Evolutionary conservation across 164 flowering plant genomes (phyloP).

Genomic region (Tetrastigma voinierianum): DNA sequence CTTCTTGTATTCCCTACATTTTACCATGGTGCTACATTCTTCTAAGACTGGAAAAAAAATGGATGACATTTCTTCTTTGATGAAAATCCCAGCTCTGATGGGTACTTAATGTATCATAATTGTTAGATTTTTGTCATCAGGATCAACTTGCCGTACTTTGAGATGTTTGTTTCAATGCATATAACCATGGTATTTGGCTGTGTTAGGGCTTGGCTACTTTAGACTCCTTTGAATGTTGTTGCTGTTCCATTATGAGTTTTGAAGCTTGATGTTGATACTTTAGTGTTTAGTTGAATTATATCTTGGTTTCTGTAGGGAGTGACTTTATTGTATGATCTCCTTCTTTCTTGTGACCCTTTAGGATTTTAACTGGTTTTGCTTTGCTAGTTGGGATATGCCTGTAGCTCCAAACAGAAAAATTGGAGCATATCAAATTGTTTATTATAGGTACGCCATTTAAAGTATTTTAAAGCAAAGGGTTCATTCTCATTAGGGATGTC

Average conservation of each 20-base stretch:
- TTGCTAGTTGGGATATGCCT: not conserved
- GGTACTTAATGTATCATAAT: not conserved
- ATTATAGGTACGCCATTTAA: not conserved
- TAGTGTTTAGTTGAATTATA: not conserved
- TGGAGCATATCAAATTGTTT: not conserved
- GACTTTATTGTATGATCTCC: not conserved
- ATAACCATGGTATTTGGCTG: not conserved
- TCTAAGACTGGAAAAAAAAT: no score
- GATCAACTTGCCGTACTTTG: no score
- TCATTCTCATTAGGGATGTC: not conserved
- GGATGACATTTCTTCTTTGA: no score
- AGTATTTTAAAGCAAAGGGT: not conserved
- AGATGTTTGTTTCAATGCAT: not conserved
- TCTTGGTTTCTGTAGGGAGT: not conserved
- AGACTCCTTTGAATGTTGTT: not conserved
- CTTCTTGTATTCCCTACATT: not conserved
- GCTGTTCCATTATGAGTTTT: not conserved
- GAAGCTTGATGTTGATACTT: not conserved
- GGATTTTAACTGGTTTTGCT: not conserved
- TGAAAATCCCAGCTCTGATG: no score
- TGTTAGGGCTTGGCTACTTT: not conserved
- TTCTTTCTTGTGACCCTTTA: not conserved
- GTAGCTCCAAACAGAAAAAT: not conserved
- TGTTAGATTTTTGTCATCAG: not conserved
- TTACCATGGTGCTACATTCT: not conserved